Evolutionary conservation across 2,329 filamentous ascomycete species (phyloP), one percentile per base, ranked within the genome.

Genomic region (Alternaria novae-zelandiae): DNA sequence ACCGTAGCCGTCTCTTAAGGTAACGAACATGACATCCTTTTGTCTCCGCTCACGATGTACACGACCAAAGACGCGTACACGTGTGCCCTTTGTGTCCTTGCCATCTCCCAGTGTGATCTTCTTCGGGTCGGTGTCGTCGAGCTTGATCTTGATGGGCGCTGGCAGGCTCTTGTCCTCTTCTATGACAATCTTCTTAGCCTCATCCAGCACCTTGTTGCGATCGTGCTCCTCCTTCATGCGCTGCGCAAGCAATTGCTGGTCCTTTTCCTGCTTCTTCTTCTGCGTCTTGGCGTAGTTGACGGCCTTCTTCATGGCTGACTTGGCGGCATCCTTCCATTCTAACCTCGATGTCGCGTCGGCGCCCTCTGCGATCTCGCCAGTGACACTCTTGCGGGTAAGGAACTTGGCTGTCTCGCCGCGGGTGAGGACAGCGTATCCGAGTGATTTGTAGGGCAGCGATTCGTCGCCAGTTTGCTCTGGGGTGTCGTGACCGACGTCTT

Each of bases 1-100:
- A 57, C 91, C 92, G 75, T 94, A 92, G 62, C 94, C 94, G 77
- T 96, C 93, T 67, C 90, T 86, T 67, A 97, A 84, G n/a, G 91
- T 95, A 76, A 97, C 86, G 82, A 97, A 97, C 59, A 93, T 90
- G 68, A 93, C 88, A 76, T 92, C 90, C 82, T 95, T 96, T 82
- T 97, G 94, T 65, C 87, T 86, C 65, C 93, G 88, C 79, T 94
- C 83, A 63, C 92, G 88, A 82, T 97, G 93, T 58, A 97, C 92
- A 70, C 94, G 88, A 59, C 94, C 94, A 68, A 90, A 87, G 21
- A 97, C 91, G 71, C 90, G 89, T 62, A 97, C 92, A 57, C 93
- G 87, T 46, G 90, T 90, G 67, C 92, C 93, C 79, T 88, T 87
- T 77, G 84, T 80, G 70, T 83, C 79, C 59, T 82, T 77, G 62